A percentile compares a stretch with the other conserved stretches of the same genome.
phyloP scores from a whole-genome alignment of 441 rosid species.

The Euphorbia neoarborescens region DNA sequence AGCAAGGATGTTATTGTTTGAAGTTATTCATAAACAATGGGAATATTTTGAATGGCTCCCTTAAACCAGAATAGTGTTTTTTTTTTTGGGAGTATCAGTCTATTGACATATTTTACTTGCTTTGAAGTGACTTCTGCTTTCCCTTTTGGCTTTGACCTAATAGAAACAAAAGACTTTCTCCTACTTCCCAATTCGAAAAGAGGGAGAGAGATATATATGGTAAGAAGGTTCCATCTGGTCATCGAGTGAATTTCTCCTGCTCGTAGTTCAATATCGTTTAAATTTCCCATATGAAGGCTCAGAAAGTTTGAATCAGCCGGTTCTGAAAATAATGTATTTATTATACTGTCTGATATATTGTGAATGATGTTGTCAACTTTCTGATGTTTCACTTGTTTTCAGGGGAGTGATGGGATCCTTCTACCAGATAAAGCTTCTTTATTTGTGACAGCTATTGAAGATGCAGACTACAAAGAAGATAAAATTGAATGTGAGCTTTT shows the following conservation, averaged over 20 bases:
- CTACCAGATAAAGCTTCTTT: constrained; percentile 93
- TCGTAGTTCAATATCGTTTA: background rate
- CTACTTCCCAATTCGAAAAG: background rate
- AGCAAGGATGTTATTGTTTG: background rate
- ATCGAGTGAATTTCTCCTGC: too few relatives aligned
- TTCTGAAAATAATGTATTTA: background rate
- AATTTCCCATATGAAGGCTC: background rate
- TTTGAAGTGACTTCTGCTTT: background rate
- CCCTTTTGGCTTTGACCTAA: background rate
- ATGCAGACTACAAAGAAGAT: constrained; percentile 90
- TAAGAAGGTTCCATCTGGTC: background rate
- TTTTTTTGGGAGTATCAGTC: background rate
- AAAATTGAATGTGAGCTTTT: constrained; percentile 78
- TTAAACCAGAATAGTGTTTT: background rate
- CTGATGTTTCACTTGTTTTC: constrained; percentile 16
- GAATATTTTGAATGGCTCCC: background rate
- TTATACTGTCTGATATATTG: background rate
- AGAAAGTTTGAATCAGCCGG: background rate
- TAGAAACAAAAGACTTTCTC: background rate
- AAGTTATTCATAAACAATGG: background rate
- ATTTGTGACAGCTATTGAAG: constrained; percentile 85
- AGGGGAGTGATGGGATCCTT: constrained; percentile 78
- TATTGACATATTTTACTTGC: background rate
- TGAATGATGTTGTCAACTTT: constrained; percentile 1
- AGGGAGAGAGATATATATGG: background rate